A percentile compares a stretch with the other conserved stretches of the same genome.
Conservation (phyloP, 2,329 filamentous ascomycete species). For the Arthrobotrys pseudoclavata region DNA sequence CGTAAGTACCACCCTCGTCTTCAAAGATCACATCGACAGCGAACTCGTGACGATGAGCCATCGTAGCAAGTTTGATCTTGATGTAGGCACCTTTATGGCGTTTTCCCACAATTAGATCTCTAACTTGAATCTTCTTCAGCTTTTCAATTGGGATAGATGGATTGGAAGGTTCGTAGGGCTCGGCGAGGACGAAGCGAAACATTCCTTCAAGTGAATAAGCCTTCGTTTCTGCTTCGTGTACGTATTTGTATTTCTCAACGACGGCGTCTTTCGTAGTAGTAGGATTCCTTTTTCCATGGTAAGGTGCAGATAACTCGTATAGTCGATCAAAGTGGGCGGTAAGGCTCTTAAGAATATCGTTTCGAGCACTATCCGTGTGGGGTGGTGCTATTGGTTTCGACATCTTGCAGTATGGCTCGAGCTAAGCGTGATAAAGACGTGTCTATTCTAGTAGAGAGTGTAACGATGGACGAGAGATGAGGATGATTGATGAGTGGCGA, state of each 20-base stretch:
- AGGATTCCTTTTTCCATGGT: slow-evolving; percentile 30
- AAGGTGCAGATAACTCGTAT: background rate
- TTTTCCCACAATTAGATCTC: slow-evolving; percentile 41
- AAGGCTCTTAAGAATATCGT: background rate
- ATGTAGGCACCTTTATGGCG: slow-evolving; percentile 39
- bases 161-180: slow-evolving; percentile 45
- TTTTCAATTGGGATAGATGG: slow-evolving; percentile 37
- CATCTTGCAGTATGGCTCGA: slow-evolving; percentile 7
- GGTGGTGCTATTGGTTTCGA: slow-evolving; percentile 13
- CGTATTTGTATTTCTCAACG: background rate
- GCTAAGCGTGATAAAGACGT: background rate
- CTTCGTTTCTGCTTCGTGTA: background rate
- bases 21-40: slow-evolving; percentile 33
- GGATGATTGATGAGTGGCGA: background rate
- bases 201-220: background rate
- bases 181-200: slow-evolving; percentile 26
- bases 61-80: slow-evolving; percentile 16
- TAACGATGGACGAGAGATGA: background rate
- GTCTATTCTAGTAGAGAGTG: background rate
- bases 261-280: slow-evolving; percentile 27
- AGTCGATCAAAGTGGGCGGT: slow-evolving; percentile 4
- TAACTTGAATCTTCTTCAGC: slow-evolving; percentile 45
- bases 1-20: slow-evolving; percentile 45
- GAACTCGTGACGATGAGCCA: slow-evolving; percentile 5
- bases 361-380: slow-evolving; percentile 19